Conservation (phyloP, 106 monocot genomes). For the Hemerocallis citrina region DNA sequence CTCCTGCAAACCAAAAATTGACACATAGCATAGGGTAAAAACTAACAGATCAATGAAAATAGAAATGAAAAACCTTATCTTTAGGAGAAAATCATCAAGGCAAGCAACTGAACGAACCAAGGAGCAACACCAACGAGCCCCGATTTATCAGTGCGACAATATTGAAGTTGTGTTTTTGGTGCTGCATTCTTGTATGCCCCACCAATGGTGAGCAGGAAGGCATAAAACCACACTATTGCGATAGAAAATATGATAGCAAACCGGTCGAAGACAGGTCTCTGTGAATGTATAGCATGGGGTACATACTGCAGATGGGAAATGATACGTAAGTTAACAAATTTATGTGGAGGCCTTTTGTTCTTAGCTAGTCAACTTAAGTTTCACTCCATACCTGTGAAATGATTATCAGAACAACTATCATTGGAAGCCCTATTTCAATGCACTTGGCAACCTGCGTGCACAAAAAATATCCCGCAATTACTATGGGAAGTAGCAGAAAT, state of each 20-base stretch:
- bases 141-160: slow-evolving; percentile 89
- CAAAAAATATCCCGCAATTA: too few relatives aligned
- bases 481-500: too few relatives aligned
- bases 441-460: slow-evolving; percentile 50
- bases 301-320: slow-evolving; percentile 41
- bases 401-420: slow-evolving; percentile 34
- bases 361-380: background rate
- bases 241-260: slow-evolving; percentile 84
- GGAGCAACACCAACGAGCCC: slow-evolving; percentile 76
- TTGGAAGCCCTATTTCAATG: slow-evolving; percentile 54
- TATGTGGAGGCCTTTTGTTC: background rate
- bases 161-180: slow-evolving; percentile 88
- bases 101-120: slow-evolving; percentile 38
- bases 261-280: slow-evolving; percentile 60
- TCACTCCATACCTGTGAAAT: slow-evolving; percentile 72
- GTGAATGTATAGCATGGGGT: slow-evolving; percentile 56
- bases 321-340: too few relatives aligned
- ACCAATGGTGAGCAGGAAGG: slow-evolving; percentile 84
- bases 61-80: too few relatives aligned
- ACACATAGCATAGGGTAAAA: too few relatives aligned
- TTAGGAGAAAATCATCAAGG: background rate
- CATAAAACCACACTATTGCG: slow-evolving; percentile 85
- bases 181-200: slow-evolving; percentile 81
- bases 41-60: too few relatives aligned
- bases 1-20: slow-evolving; percentile 46